Conservation (phyloP, 306 rosid species). For the Trifolium dubium region DNA sequence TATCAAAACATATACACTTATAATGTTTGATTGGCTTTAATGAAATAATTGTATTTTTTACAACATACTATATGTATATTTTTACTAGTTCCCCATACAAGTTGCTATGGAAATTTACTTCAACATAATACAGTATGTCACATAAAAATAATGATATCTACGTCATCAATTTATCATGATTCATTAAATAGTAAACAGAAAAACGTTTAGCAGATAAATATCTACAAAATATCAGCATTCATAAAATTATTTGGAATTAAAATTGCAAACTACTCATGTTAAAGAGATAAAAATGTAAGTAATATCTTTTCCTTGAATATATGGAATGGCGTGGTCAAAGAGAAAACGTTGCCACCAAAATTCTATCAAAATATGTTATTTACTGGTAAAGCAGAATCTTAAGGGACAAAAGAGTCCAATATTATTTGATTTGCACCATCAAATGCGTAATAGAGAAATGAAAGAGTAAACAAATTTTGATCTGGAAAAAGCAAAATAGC, state of each 20-base stretch:
- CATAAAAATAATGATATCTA: neutral
- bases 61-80: neutral
- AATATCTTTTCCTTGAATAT: neutral
- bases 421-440: slow-evolving; percentile 7
- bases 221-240: neutral
- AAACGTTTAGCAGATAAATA: neutral
- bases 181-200: neutral
- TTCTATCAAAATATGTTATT: neutral
- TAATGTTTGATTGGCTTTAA: slow-evolving; percentile 31
- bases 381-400: neutral
- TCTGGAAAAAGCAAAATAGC: slow-evolving; percentile 28
- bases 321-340: neutral
- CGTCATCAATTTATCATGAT: neutral
- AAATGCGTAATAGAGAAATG: neutral
- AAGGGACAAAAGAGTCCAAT: slow-evolving; percentile 14
- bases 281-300: neutral
- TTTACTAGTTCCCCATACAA: neutral
- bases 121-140: neutral
- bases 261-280: neutral
- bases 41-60: slow-evolving; percentile 34
- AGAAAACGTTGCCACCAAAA: neutral
- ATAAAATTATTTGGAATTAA: neutral
- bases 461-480: slow-evolving; percentile 14
- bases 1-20: neutral
- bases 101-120: neutral